These are phyloP conservation scores for Cryptosporidium sp. DNA, from an alignment of 169 alveolate species.

Conservation along the genomic window DNA sequence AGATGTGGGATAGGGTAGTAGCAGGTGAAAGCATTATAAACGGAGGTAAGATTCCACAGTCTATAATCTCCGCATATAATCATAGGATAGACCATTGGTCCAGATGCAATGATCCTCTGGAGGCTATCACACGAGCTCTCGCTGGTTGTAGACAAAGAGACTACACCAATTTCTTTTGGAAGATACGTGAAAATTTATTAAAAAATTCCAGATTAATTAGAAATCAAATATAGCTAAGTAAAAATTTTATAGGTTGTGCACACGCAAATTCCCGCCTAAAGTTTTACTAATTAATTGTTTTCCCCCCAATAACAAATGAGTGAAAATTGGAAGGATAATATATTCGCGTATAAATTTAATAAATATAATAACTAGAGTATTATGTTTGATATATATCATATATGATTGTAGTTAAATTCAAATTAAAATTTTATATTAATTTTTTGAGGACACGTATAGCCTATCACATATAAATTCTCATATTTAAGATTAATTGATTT, in stretches of 20 bases:
- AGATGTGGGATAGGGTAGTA: slow-evolving; percentile 72
- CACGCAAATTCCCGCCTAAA: slow-evolving; percentile 4
- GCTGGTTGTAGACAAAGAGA: slow-evolving; percentile 76
- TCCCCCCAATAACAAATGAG: not conserved
- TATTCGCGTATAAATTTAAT: not conserved
- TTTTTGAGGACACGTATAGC: not conserved
- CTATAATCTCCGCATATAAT: slow-evolving; percentile 56
- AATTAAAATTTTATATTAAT: too few species aligned
- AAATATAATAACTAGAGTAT: too few species aligned
- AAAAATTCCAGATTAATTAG: slow-evolving; percentile 56
- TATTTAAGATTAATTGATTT: too few species aligned
- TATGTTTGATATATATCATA: too few species aligned
- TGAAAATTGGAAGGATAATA: too few species aligned
- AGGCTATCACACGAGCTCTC: slow-evolving; percentile 69
- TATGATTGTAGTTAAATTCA: too few species aligned
- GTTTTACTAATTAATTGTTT: not conserved
- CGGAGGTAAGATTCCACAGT: slow-evolving; percentile 59
- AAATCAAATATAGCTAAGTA: not conserved
- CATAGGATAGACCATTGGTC: slow-evolving; percentile 75
- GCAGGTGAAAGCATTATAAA: slow-evolving; percentile 67
- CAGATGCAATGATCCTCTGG: slow-evolving; percentile 71
- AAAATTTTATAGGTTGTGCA: not conserved
- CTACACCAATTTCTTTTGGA: slow-evolving; percentile 70
- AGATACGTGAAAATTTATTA: slow-evolving; percentile 50
- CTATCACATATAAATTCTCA: too few species aligned